Base-by-base conservation (phyloP, 2,329 filamentous ascomycete species). In the Penicillium janthinellum region DNA sequence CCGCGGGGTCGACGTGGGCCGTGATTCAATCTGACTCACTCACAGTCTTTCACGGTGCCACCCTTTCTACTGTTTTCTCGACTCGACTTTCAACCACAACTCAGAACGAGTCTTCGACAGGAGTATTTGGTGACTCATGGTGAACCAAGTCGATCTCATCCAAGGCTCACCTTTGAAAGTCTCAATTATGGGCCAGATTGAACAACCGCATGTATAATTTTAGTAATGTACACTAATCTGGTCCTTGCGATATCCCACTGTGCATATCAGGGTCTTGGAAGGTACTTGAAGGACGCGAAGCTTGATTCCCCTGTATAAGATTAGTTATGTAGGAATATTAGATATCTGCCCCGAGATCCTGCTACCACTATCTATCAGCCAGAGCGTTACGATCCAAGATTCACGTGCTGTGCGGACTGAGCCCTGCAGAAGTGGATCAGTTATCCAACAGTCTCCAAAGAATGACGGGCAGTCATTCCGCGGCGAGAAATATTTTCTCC, bases 11-110 rank as follows among this genome's bases (percentile, higher is more conserved):
- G n/a, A 7, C 14, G 28, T 47, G 41, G 52, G 42, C 47, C 31
- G 39, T 64, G 63, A 64, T 58, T 60, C 63, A 64, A 62, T 57
- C 59, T 65, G 63, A 65, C 58, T 65, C 63, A 65, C 47, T n/a
- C 17, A 6, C 7, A 17, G 15, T 42, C 17, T 14, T 14, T 35
- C 14, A 31, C 49, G 10, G 17, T 28, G 39, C 17, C 38, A 14
- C 17, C 5, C 17, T 1, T 14, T 20, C 1, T 8, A n/a, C n/a
- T 22, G 22, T 37, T 15, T 35, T 25, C 20, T 31, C 5, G 31
- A 31, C 35, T 37, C 20, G 35, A 22, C 34, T 11, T 15, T 37
- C 48, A 25, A 31, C 44, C 44, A 31, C 5, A 7, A 28, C 25
- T 47, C 44, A 31, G 44, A 31, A 47, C 31, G 44, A 47, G 22